phyloP scores from a whole-genome alignment of 306 rosid species.

The Cucumis hystrix region DNA sequence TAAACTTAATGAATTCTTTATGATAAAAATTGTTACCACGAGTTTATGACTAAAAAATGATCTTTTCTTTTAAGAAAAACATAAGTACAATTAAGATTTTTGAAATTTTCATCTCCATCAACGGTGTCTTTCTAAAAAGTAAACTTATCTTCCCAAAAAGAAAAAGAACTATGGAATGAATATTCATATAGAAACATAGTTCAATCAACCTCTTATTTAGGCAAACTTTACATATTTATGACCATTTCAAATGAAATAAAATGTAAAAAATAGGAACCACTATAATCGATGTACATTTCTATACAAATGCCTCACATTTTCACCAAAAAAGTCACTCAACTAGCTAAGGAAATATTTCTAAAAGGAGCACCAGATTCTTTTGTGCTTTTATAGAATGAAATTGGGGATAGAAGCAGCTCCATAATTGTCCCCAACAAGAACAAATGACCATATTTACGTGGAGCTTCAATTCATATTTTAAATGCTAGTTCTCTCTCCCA shows the following conservation, averaged over 20 bases:
- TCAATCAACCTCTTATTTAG: neutral
- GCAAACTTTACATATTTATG: neutral
- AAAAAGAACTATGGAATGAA: neutral
- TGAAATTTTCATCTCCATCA: too few relatives aligned
- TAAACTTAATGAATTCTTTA: neutral
- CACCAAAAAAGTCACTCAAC: neutral
- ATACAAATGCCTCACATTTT: neutral
- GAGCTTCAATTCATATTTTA: constrained; percentile 5
- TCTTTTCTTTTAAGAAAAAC: too few relatives aligned
- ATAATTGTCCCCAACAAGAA: neutral
- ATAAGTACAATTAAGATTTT: too few relatives aligned
- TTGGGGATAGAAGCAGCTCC: neutral
- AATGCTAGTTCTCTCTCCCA: constrained; percentile 53
- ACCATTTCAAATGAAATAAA: neutral
- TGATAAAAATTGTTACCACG: too few relatives aligned
- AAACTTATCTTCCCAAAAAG: neutral
- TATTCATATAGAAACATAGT: neutral
- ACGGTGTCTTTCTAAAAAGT: neutral
- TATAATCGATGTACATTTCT: neutral
- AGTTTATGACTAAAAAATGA: too few relatives aligned
- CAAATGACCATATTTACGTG: neutral
- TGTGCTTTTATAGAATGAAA: neutral
- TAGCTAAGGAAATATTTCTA: neutral
- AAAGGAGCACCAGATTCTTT: neutral
- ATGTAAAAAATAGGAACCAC: neutral